phyloP scores from a whole-genome alignment of 1,284 basidiomycete species.

The Calocybe gambosa region DNA sequence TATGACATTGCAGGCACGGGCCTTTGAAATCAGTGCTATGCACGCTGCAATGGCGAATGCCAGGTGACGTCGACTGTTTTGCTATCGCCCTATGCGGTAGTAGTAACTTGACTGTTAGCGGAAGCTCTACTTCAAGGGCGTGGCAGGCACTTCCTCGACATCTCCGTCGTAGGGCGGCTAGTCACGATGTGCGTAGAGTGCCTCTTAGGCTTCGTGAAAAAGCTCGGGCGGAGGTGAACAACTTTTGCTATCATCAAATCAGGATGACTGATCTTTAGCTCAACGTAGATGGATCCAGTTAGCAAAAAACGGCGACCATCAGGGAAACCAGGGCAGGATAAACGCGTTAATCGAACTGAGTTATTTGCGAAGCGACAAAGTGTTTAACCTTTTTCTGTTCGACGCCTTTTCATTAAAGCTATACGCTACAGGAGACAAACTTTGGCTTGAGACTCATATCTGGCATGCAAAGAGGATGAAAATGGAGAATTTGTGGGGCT shows the following conservation, averaged over 20 bases:
- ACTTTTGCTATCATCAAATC: neutral
- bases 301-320: conserved; percentile 53
- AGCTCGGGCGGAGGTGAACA: conserved; percentile 71
- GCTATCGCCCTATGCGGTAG: neutral
- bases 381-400: conserved; percentile 27
- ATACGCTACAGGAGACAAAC: conserved; percentile 57
- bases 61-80: conserved; percentile 36
- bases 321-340: conserved; percentile 54
- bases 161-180: conserved; percentile 83
- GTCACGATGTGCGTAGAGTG: conserved; percentile 88
- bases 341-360: conserved; percentile 43
- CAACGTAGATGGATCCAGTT: conserved; percentile 68
- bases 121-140: conserved; percentile 67
- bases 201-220: conserved; percentile 73
- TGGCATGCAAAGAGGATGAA: conserved; percentile 95
- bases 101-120: conserved; percentile 27
- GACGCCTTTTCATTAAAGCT: conserved; percentile 1
- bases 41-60: conserved; percentile 77
- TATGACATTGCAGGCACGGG: conserved; percentile 52
- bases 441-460: conserved; percentile 89
- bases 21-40: conserved; percentile 86
- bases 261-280: conserved; percentile 6
- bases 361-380: conserved; percentile 62
- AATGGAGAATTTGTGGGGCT: conserved; percentile 89
- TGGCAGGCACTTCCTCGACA: conserved; percentile 91